phyloP scores from a whole-genome alignment of 2,329 filamentous ascomycete genomes.

The Colletotrichum chlorophyti region DNA sequence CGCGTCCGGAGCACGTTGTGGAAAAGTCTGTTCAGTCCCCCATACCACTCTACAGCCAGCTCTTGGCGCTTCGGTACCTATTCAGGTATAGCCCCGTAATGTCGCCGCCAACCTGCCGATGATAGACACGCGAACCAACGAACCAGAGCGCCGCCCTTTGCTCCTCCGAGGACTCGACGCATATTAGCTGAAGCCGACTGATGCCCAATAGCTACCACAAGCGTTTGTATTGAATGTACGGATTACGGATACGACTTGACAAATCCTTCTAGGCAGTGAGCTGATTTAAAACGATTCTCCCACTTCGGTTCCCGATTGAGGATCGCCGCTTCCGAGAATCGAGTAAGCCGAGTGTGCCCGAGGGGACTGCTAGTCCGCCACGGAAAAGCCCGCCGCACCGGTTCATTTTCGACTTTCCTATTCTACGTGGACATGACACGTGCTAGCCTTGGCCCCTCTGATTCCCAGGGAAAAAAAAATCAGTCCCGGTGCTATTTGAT shows the following conservation, averaged over 20 bases:
- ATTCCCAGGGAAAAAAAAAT: neutral
- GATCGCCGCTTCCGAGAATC: neutral
- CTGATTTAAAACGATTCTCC: neutral
- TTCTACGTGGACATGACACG: neutral
- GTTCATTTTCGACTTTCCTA: neutral
- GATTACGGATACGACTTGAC: neutral
- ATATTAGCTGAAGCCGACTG: conserved; percentile 7
- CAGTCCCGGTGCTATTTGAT: too few species aligned
- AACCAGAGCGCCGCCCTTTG: neutral
- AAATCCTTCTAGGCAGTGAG: neutral
- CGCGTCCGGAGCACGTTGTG: conserved; percentile 20
- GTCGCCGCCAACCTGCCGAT: neutral
- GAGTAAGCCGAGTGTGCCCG: neutral
- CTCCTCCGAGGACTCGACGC: neutral
- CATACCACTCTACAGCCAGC: neutral
- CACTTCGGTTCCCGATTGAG: conserved; percentile 6
- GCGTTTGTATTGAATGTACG: too few species aligned
- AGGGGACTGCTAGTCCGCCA: neutral
- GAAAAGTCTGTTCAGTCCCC: conserved; percentile 11
- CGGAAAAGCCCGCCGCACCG: neutral
- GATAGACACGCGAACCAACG: neutral
- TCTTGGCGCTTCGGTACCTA: conserved; percentile 25
- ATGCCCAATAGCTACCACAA: neutral
- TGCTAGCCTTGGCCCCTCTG: neutral
- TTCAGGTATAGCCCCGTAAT: conserved; percentile 17